A percentile compares a stretch with the other conserved stretches of the same genome.
phyloP scores from a whole-genome alignment of 176 grass and related monocot genomes.

The Avena insularis region DNA sequence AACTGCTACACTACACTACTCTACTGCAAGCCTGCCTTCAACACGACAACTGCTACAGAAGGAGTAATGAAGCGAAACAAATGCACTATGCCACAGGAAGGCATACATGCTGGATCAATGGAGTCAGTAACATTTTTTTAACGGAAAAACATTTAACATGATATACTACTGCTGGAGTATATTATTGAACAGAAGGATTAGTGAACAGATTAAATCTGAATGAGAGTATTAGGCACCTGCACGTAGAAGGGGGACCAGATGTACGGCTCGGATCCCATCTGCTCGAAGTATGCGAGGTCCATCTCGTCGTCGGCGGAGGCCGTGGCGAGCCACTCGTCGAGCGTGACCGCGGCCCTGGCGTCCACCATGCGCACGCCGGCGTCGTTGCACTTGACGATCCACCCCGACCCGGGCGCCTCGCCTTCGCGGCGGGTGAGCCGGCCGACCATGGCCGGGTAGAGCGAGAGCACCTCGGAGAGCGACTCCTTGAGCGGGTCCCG shows the following conservation, averaged over 20 bases:
- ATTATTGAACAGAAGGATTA: neutral
- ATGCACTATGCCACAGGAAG: neutral
- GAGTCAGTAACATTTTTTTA: neutral
- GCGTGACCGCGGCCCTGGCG: slow-evolving; percentile 53
- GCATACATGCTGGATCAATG: neutral
- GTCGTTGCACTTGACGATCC: slow-evolving; percentile 90
- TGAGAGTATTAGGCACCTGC: slow-evolving; percentile 52
- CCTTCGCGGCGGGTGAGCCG: slow-evolving; percentile 48
- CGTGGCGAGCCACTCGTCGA: slow-evolving; percentile 77
- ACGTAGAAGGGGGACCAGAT: slow-evolving; percentile 92
- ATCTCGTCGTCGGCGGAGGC: slow-evolving; percentile 72
- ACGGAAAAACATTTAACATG: neutral
- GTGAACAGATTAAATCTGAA: neutral
- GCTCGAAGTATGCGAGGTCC: slow-evolving; percentile 74
- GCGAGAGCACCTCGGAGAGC: slow-evolving; percentile 78
- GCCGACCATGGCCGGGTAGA: slow-evolving; percentile 80
- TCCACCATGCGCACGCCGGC: slow-evolving; percentile 80
- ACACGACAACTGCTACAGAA: neutral
- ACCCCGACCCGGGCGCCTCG: slow-evolving; percentile 28
- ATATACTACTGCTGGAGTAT: neutral
- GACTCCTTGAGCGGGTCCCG: slow-evolving; percentile 70
- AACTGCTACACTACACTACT: neutral
- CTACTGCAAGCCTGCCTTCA: neutral
- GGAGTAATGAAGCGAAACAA: neutral
- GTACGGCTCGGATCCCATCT: slow-evolving; percentile 55